Percentiles rank a stretch among this genome's conserved stretches.
phyloP scores from a whole-genome alignment of 805 yeast species.

The Saccharomycopsis javanensis region DNA sequence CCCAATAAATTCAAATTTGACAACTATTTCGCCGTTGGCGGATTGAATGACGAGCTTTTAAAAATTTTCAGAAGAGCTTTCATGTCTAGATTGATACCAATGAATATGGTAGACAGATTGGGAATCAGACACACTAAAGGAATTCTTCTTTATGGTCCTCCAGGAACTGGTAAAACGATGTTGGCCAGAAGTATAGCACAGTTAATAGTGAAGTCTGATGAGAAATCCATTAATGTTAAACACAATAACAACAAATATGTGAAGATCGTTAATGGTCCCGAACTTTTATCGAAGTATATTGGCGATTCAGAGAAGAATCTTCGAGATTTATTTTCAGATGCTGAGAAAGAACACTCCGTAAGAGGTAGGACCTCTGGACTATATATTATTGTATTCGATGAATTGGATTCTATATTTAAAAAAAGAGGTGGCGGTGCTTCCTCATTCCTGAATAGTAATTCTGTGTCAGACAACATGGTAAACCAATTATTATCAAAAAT shows the following conservation, averaged over 20 bases:
- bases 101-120: not conserved
- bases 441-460: slow-evolving; percentile 98
- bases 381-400: slow-evolving; percentile 93
- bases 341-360: slow-evolving; percentile 84
- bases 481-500: slow-evolving; percentile 91
- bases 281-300: slow-evolving; percentile 92
- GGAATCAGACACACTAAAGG: not conserved
- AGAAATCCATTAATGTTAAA: slow-evolving; percentile 85
- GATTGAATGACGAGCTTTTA: not conserved
- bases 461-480: slow-evolving; percentile 96
- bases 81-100: not conserved
- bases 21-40: not conserved
- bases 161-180: slow-evolving; percentile 99
- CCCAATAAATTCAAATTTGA: not conserved
- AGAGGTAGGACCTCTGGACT: slow-evolving; percentile 91
- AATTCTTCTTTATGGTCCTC: slow-evolving; percentile 82
- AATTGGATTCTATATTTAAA: slow-evolving; percentile 97
- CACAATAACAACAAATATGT: slow-evolving; percentile 43
- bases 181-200: slow-evolving; percentile 65
- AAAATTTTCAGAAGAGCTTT: not conserved
- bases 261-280: slow-evolving; percentile 95
- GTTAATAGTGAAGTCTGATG: slow-evolving; percentile 99
- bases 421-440: slow-evolving; percentile 88
- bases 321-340: slow-evolving; percentile 93
- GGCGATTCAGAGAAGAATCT: slow-evolving; percentile 99